phyloP scores from a whole-genome alignment of 2,329 filamentous ascomycete species.

The Pezicula radicicola region DNA sequence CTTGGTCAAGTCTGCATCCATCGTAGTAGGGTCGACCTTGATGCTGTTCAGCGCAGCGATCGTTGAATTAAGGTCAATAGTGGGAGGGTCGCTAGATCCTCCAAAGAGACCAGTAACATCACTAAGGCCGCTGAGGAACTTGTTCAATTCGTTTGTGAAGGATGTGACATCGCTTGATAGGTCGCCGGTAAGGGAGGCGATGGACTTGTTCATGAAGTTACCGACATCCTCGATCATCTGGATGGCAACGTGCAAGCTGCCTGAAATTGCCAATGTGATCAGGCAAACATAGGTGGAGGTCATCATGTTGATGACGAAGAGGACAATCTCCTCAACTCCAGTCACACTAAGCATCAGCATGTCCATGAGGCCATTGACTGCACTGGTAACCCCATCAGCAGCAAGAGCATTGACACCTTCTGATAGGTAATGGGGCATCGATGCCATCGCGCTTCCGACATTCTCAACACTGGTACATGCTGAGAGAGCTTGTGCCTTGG shows the following conservation, averaged over 20 bases:
- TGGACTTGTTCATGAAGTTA: constrained; percentile 55
- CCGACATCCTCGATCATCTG: constrained; percentile 58
- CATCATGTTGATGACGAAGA: constrained; percentile 91
- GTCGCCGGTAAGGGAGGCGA: constrained; percentile 41
- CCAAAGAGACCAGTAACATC: constrained; percentile 45
- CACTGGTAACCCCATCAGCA: constrained; percentile 74
- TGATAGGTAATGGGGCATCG: constrained; percentile 95
- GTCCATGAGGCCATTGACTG: constrained; percentile 75
- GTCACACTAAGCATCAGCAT: constrained; percentile 78
- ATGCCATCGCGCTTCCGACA: constrained; percentile 91
- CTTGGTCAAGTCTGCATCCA: constrained; percentile 66
- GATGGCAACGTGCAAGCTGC: constrained; percentile 70
- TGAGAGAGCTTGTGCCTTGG: constrained; percentile 77
- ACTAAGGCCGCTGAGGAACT: constrained; percentile 53
- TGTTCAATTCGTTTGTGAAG: constrained; percentile 55
- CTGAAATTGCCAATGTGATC: constrained; percentile 77
- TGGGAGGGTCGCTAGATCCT: constrained; percentile 38
- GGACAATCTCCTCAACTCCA: constrained; percentile 79
- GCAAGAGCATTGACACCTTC: constrained; percentile 84
- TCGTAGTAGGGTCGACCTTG: constrained; percentile 60
- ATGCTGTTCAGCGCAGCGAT: constrained; percentile 68
- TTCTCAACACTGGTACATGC: constrained; percentile 92
- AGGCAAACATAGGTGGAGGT: constrained; percentile 89
- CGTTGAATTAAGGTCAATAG: constrained; percentile 62
- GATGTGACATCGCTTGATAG: constrained; percentile 45